Base-by-base conservation (phyloP, 2,329 filamentous ascomycete genomes). In the Delphinella strobiligena region DNA sequence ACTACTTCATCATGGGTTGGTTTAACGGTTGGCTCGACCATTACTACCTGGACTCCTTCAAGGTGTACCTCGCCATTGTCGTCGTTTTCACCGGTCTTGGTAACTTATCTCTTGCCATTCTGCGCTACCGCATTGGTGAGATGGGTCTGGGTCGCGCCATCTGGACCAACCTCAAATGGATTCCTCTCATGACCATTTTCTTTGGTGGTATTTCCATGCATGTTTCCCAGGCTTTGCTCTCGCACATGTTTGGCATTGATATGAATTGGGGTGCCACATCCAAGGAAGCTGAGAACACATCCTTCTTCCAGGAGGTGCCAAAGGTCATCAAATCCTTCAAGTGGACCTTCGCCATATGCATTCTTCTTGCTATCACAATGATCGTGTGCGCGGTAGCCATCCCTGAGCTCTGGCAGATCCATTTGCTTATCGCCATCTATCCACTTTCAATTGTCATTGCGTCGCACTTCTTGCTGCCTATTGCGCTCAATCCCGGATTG, bases 21-120 rank as follows among this genome's bases (percentile, higher is more conserved):
- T 81, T 73, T 62, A 83, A 82, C 54, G 80, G 78, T 35, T 79
- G 79, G 55, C 71, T 88, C 15, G 82, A 88, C 60, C 80, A 84
- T 60, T 87, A 82, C 68, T 86, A 86, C 56, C 67, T 85, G 49
- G 79, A 85, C 61, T 81, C 75, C 15, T 86, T 81, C 78, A 71
- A 81, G 61, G 76, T 86, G 34, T 86, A 80, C 78, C 82, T 87
- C 63, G 80, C 79, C 49, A 83, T 86, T 58, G 75, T 86, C 58
- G 72, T 85, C 49, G 77, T 86, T 46, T 86, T 87, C 64, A 82
- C 81, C 49, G 79, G 75, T 22, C 72, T 84, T 31, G 82, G 82
- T 34, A 86, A 86, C 58, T 49, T 86, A 32, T 70, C 80, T 0
- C 69, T 86, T 11, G 82, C 81, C 10, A 59, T 82, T 34, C 80